Conservation (phyloP, 2,329 filamentous ascomycete species). For the Alternaria sp. region DNA sequence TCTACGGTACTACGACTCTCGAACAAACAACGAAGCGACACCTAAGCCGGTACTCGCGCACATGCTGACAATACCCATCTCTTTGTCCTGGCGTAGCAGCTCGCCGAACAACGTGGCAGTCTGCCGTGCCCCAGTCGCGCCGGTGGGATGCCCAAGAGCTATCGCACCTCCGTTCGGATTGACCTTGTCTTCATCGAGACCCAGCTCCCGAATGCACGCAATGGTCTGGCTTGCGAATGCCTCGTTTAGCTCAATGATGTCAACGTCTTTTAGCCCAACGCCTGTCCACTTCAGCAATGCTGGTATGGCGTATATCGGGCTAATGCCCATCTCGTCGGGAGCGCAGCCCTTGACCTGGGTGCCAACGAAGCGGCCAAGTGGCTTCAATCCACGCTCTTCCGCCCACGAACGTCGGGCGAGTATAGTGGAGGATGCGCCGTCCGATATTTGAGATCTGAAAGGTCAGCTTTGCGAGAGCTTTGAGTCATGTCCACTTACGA, state of each 20-base stretch:
- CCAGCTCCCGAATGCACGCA: constrained; percentile 75
- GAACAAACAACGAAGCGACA: constrained; percentile 41
- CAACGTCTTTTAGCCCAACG: constrained; percentile 79
- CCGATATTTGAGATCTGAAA: constrained; percentile 83
- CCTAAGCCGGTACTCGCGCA: constrained; percentile 58
- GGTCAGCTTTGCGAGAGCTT: constrained; percentile 2
- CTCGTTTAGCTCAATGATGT: constrained; percentile 93
- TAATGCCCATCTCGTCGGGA: constrained; percentile 95
- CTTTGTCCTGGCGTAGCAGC: constrained; percentile 69
- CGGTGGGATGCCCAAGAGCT: constrained; percentile 80
- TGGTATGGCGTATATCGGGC: constrained; percentile 71
- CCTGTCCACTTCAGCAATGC: constrained; percentile 83
- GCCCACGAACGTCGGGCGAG: constrained; percentile 94
- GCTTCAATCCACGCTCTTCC: constrained; percentile 82
- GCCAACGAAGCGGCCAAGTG: constrained; percentile 91
- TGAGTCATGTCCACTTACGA: constrained; percentile 22
- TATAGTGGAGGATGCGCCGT: constrained; percentile 86
- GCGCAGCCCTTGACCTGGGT: constrained; percentile 90
- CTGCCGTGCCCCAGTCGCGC: constrained; percentile 75
- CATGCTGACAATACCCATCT: constrained; percentile 90
- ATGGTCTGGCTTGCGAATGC: constrained; percentile 97
- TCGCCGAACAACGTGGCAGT: constrained; percentile 81
- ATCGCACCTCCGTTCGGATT: constrained; percentile 83
- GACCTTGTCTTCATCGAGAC: constrained; percentile 75
- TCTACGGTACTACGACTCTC: constrained; percentile 26